phyloP scores from a whole-genome alignment of 2,329 filamentous ascomycete genomes.

The Fusarium domesticum region DNA sequence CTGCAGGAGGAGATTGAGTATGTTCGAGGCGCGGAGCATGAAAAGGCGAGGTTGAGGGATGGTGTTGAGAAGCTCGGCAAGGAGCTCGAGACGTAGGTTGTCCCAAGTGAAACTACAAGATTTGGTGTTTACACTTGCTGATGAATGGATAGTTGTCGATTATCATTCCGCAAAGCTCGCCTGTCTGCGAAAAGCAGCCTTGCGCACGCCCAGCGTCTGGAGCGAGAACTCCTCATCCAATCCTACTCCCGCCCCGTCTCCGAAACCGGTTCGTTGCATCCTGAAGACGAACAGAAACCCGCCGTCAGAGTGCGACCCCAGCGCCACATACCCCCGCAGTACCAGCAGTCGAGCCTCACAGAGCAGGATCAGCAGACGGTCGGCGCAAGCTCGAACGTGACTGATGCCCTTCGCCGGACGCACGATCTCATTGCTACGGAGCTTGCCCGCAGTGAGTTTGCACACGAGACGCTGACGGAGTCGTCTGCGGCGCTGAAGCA shows the following conservation, averaged over 20 bases:
- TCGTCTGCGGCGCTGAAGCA: constrained; percentile 78
- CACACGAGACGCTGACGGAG: constrained; percentile 81
- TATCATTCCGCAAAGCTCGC: constrained; percentile 77
- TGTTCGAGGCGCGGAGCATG: constrained; percentile 52
- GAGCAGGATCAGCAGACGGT: constrained; percentile 71
- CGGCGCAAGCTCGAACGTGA: constrained; percentile 78
- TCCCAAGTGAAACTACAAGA: background rate
- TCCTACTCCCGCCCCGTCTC: constrained; percentile 51
- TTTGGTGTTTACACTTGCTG: background rate
- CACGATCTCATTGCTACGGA: constrained; percentile 84
- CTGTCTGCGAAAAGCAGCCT: constrained; percentile 73
- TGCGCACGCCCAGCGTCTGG: constrained; percentile 68
- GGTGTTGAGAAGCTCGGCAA: constrained; percentile 63
- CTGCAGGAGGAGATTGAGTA: constrained; percentile 75
- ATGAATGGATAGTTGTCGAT: constrained; percentile 47
- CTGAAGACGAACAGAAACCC: constrained; percentile 22
- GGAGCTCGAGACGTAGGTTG: constrained; percentile 66
- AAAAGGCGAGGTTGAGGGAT: constrained; percentile 64
- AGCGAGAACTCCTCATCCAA: constrained; percentile 72
- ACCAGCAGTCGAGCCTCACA: constrained; percentile 41
- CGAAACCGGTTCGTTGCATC: constrained; percentile 32
- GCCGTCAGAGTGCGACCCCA: constrained; percentile 24
- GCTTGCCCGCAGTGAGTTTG: constrained; percentile 82
- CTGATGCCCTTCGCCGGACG: constrained; percentile 75
- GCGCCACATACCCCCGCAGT: constrained; percentile 29